A percentile compares a stretch with the other conserved stretches of the same genome.
Conservation (phyloP, 1,284 basidiomycete species). For the Cerrena zonata region DNA sequence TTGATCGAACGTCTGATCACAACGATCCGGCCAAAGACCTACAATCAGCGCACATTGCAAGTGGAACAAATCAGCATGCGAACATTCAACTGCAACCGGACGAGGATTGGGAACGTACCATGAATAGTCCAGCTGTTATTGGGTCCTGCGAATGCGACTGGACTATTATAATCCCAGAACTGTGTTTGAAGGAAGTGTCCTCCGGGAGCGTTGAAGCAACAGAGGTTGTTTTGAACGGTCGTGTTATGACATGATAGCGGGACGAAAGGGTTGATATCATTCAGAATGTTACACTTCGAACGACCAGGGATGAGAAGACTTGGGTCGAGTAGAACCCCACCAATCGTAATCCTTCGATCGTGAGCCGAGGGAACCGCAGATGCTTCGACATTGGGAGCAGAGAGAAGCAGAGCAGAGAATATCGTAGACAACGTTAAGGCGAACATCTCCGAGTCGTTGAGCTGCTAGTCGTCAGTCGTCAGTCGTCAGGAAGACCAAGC, state of each 20-base stretch:
- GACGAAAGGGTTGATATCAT: slow-evolving; percentile 7
- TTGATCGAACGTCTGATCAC: slow-evolving; percentile 10
- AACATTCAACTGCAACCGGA: no score
- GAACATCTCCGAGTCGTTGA: no score
- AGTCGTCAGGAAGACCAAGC: no score
- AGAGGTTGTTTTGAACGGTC: slow-evolving; percentile 8
- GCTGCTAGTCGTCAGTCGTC: no score
- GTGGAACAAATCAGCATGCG: neutral
- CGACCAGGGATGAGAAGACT: slow-evolving; percentile 9
- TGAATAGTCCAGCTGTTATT: slow-evolving; percentile 11
- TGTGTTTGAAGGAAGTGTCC: slow-evolving; percentile 12
- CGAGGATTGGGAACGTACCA: slow-evolving; percentile 1
- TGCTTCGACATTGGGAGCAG: neutral
- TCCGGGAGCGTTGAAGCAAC: slow-evolving; percentile 13
- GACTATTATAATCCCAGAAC: slow-evolving; percentile 11
- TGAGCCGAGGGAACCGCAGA: neutral
- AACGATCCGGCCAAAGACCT: slow-evolving; percentile 12
- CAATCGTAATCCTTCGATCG: neutral
- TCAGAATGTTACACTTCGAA: slow-evolving; percentile 8
- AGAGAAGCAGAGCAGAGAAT: neutral
- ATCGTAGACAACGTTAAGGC: neutral
- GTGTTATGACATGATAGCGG: slow-evolving; percentile 9
- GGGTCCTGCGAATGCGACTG: slow-evolving; percentile 7
- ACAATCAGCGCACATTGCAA: neutral
- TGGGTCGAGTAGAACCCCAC: slow-evolving; percentile 3